These are phyloP conservation scores for Glycine tomentella DNA, from an alignment of 306 rosid genomes.

Conservation along the genomic window DNA sequence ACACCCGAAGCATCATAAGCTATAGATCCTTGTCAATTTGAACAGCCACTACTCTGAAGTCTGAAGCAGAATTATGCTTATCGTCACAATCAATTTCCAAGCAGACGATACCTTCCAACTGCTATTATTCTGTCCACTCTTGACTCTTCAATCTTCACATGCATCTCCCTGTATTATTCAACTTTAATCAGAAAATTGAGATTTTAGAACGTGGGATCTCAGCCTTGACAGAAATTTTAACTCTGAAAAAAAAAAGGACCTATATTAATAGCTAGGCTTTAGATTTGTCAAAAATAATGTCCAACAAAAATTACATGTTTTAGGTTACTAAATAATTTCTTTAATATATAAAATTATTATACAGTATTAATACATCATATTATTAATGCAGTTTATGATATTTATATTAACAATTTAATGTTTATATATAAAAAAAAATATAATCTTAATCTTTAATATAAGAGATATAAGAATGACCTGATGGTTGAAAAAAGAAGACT, in stretches of 20 bases:
- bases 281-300: no score
- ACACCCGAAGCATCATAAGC: background rate
- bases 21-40: background rate
- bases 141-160: background rate
- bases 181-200: background rate
- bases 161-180: background rate
- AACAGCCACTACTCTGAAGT: background rate
- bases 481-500: no score
- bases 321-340: no score
- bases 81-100: slow-evolving; percentile 10
- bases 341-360: background rate
- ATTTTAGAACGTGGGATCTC: background rate
- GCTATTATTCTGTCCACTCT: background rate
- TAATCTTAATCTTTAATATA: no score
- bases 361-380: no score
- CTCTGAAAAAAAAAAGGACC: no score
- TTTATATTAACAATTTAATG: no score
- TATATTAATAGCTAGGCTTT: no score
- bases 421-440: no score
- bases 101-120: background rate
- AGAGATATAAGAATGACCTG: no score
- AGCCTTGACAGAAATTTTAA: background rate
- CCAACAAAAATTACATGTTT: no score
- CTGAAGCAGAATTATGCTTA: background rate
- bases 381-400: no score